Evolutionary conservation across 805 yeast species (phyloP).

Genomic region (Ogataea paraovalis): DNA sequence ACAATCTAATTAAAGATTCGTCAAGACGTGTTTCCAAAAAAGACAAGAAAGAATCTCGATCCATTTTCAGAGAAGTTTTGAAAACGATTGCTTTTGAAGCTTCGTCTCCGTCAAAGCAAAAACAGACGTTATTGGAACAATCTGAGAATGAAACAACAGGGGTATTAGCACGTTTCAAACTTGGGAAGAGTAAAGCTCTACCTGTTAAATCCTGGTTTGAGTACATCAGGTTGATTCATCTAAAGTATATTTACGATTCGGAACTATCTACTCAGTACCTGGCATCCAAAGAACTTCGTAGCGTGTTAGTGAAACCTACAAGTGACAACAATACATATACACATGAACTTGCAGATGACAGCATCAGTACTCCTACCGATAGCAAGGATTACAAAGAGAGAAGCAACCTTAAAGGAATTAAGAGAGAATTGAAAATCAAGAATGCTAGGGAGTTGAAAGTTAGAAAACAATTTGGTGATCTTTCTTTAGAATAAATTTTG

Average conservation of each 20-base stretch:
- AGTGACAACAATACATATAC: conserved; percentile 7
- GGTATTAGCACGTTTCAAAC: conserved; percentile 32
- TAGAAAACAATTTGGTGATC: conserved; percentile 20
- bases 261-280: conserved; percentile 49
- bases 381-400: conserved; percentile 16
- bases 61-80: conserved; percentile 56
- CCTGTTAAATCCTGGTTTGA: conserved; percentile 49
- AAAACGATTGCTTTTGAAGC: conserved; percentile 41
- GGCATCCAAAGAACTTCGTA: conserved; percentile 22
- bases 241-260: conserved; percentile 49
- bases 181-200: conserved; percentile 43
- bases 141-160: conserved; percentile 9
- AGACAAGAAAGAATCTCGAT: conserved; percentile 56
- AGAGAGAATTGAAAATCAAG: conserved; percentile 23
- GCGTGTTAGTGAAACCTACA: conserved; percentile 18
- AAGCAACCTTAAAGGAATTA: conserved; percentile 17
- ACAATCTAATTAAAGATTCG: conserved; percentile 45
- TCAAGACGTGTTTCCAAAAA: conserved; percentile 57
- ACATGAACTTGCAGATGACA: conserved; percentile 10
- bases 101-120: conserved; percentile 20
- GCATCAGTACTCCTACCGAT: conserved; percentile 1
- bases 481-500: conserved; percentile 8
- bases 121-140: conserved; percentile 19
- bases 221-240: conserved; percentile 42
- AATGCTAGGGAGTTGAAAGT: conserved; percentile 24